Base-by-base conservation (phyloP, 2,329 filamentous ascomycete species). In the Colletotrichum liriopes region DNA sequence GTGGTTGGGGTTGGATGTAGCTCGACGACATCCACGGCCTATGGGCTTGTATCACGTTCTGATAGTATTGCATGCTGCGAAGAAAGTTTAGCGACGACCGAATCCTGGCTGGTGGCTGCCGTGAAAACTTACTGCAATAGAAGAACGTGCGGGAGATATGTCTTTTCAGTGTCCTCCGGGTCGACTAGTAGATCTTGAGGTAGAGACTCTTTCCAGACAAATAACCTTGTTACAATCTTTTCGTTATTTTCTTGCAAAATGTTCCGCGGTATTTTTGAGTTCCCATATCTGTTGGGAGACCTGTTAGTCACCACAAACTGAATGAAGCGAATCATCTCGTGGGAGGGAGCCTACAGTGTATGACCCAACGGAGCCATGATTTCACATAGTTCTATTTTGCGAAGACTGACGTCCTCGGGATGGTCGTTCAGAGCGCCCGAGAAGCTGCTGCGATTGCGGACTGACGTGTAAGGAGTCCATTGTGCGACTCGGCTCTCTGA, bases 31-130 rank as follows among this genome's bases (percentile, higher is more conserved):
- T 77, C 74, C 74, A 79, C 0, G 77, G 77, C 8, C 76, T 64
- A 59, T 79, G 77, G 9, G 75, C 63, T 47, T 78, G 74, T 35
- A 79, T 78, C 1, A 73, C 43, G n/a, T 66, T 77, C 52, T 77
- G 76, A 58, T 77, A 74, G 37, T 77, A 78, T 71, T 78, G 77
- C 77, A 78, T 78, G 54, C 77, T 78, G 26, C 2, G 6, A 23
- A 14, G 5, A 35, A 8, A 3, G 26, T 11, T 23, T 29, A 69
- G 55, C 3, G 3, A 45, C 4, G 16, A 5, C 35, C 20, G 8
- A 2, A 9, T 4, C 3, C 1, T 2, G 20, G 37, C 32, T 35
- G 9, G 3, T 9, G 43, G 20, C 43, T 16, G 29, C 26, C 11
- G 11, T 14, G 3, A 41, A 0, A 11, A 59, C 75, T 32, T 23